Evolutionary conservation across 2,329 filamentous ascomycete genomes (phyloP), one percentile per base, ranked within the genome.

Genomic region (Verticillium nubilum): DNA sequence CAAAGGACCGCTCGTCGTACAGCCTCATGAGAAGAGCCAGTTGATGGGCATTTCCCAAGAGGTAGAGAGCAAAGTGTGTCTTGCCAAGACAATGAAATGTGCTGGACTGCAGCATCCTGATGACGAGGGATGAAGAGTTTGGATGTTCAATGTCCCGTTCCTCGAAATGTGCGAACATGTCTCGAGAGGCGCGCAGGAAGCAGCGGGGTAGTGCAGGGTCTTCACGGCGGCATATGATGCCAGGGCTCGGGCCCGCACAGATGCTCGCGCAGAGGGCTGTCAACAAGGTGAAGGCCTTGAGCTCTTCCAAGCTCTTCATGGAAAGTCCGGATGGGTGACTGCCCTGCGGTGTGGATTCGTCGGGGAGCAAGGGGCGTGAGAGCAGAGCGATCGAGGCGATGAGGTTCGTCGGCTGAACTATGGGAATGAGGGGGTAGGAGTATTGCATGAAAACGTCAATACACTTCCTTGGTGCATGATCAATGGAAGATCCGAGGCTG

Each of bases 61-160:
- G 75, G 54, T 78, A 74, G 75, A 76, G 78, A 4, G 76, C 78
- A 23, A 75, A 71, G 27, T 74, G 71, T 4, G 75, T 74, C 47
- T 75, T 77, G 0, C 76, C 77, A 0, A 73, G 68, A 1, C 75
- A 75, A 54, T 79, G 77, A 2, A 79, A 64, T 50, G 76, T 77
- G 58, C 77, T 78, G 15, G 77, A 78, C 56, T 79, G 77, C 26
- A 78, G 76, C 57, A 78, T 77, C 4, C 77, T 72, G 19, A 78
- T 76, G 2, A 72, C 69, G 27, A 79, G 70, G 3, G 77, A 79
- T 54, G 73, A 76, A 1, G 75, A 74, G 56, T 71, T 74, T 0
- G 77, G 77, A 12, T 67, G 70, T 54, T 78, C 75, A 0, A 79
- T 66, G 31, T 79, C 77, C 0, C 70, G 68, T 31, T 78, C 76